These are phyloP conservation scores for Alternaria atra DNA, from an alignment of 2,329 filamentous ascomycete species.

Conservation along the genomic window DNA sequence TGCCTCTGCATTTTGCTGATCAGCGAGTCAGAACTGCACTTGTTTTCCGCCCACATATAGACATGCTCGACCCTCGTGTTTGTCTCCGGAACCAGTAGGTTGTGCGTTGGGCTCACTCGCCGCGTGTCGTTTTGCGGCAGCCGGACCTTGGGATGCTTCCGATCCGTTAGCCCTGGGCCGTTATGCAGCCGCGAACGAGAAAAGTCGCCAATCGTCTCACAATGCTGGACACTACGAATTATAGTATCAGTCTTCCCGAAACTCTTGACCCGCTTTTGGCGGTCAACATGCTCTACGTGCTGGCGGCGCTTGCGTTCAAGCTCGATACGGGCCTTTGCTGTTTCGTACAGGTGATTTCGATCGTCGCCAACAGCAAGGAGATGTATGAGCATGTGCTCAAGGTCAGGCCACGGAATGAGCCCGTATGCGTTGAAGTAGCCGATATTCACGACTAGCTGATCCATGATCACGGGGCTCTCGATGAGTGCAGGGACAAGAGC, in stretches of 20 bases:
- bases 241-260: neutral
- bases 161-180: neutral
- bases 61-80: neutral
- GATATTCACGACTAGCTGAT: slow-evolving; percentile 13
- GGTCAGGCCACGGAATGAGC: neutral
- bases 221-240: neutral
- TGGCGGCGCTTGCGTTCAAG: neutral
- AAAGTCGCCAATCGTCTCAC: neutral
- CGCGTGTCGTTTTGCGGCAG: slow-evolving; percentile 2
- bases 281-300: neutral
- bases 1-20: neutral
- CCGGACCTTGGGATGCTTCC: neutral
- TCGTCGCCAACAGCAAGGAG: slow-evolving; percentile 5
- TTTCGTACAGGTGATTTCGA: slow-evolving; percentile 1
- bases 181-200: slow-evolving; percentile 3
- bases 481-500: slow-evolving; percentile 7
- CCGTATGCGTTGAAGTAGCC: slow-evolving; percentile 2
- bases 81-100: too few relatives aligned
- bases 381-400: slow-evolving; percentile 10
- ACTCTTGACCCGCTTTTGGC: neutral
- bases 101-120: neutral
- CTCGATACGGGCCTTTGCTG: neutral
- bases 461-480: neutral
- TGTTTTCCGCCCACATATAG: neutral
- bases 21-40: neutral